phyloP scores from a whole-genome alignment of 2,329 filamentous ascomycete species.

The Aspergillus carbonarius region DNA sequence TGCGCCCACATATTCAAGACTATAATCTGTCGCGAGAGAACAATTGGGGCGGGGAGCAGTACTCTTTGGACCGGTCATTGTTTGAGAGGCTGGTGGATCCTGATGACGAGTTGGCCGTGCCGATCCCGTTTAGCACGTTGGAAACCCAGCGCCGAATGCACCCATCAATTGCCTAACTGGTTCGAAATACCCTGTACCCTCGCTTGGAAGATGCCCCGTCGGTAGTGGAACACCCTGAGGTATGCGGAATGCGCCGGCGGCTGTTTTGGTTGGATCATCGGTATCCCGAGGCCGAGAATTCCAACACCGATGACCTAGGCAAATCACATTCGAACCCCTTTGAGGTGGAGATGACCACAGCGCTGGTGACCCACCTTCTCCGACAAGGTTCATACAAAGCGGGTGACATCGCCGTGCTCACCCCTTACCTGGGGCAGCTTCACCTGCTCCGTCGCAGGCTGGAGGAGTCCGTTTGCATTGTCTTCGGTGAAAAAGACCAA shows the following conservation, averaged over 20 bases:
- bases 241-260: constrained; percentile 49
- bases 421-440: constrained; percentile 58
- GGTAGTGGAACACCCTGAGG: constrained; percentile 39
- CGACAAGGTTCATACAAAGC: constrained; percentile 61
- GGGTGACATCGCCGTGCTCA: constrained; percentile 68
- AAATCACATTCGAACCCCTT: constrained; percentile 50
- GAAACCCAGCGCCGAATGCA: constrained; percentile 65
- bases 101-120: constrained; percentile 13
- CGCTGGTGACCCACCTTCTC: constrained; percentile 64
- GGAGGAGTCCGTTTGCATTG: constrained; percentile 56
- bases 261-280: constrained; percentile 56
- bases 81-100: constrained; percentile 53
- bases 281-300: constrained; percentile 37
- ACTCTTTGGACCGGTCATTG: constrained; percentile 50
- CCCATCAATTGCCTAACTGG: constrained; percentile 59
- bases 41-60: constrained; percentile 31
- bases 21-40: constrained; percentile 38
- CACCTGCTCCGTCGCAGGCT: constrained; percentile 46
- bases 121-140: constrained; percentile 46
- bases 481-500: constrained; percentile 62
- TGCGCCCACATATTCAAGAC: constrained; percentile 43
- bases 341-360: constrained; percentile 64
- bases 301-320: constrained; percentile 24
- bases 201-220: constrained; percentile 52
- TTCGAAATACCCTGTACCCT: constrained; percentile 60